Base-by-base conservation (phyloP, 2,329 filamentous ascomycete species). In the Cercospora sesami region DNA sequence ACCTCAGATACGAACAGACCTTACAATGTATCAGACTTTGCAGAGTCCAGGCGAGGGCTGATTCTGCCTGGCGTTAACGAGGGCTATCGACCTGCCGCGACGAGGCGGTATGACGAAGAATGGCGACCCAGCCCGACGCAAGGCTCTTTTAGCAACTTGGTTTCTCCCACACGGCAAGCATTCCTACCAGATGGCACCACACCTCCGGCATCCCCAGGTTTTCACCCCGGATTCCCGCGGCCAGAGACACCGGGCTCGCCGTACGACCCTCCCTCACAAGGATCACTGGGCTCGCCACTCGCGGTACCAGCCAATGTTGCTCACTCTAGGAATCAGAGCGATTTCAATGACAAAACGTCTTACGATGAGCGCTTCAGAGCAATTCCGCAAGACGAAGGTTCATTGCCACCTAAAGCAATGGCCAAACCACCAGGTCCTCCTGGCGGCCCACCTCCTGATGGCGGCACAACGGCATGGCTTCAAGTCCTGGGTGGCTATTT, bases 401-500 rank as follows among this genome's bases (percentile, higher is more conserved):
- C 63, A 5, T 42, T 63, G 28, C 63, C 67, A 36, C 60, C 60
- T 4, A 58, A 68, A 18, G 65, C 61, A 61, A 53, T 61, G 42
- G 61, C 68, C 39, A 68, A 60, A 48, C 73, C 73, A 39, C 57
- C 71, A 28, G 73, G 73, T 45, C 75, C 74, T 66, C 74, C 72
- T n/a, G 73, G 73, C 10, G 71, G 73, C 36, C 73, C 73, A 31
- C 74, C 72, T 31, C 83, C 82, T 0, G 78, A 84, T 74, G 82
- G 82, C 14, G 82, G 83, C 0, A 67, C 80, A 1, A 76, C 73
- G 64, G 82, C 82, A 0, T 84, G 82, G 83, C 73, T 84, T 12
- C 82, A 84, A 63, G 82, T 84, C 1, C 63, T 83, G 0, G 82
- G 82, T 1, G 76, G 78, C 0, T 83, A 82, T 71, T 82, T 83